Evolutionary conservation across 371 early-diverging fungal genomes (phyloP), one percentile per base, ranked within the genome.

Genomic region (Mycotypha africana): DNA sequence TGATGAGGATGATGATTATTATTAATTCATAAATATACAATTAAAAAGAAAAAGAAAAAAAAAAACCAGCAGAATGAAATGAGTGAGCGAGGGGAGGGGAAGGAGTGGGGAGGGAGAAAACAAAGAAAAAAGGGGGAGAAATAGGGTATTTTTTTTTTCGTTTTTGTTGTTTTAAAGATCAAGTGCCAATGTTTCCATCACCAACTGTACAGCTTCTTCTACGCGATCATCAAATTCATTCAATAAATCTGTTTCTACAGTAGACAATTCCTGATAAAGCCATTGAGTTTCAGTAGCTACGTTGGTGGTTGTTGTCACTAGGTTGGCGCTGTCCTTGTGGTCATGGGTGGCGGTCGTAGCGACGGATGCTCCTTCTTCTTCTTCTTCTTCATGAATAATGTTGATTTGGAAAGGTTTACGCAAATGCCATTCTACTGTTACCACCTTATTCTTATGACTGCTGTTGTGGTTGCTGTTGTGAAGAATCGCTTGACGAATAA

Each of bases 371-470:
- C 14, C 22, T 36, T 44, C 33, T 36, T 37, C 16, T 19, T n/a
- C 22, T 9, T 45, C 24, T 36, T 57, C 31, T 44, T 56, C 43
- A 35, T 44, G 58, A 19, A 53, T 35, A 25, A 58, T 31, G 20
- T 53, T 58, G 19, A 58, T 45, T 49, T 58, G 58, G 42, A 58
- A 58, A 10, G 58, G 58, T 42, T 49, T 48, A 26, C 58, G 58
- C n/a, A 58, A 40, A 17, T 58, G 52, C 58, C 58, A 58, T 26
- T 58, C 58, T 19, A 58, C 53, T 16, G 53, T 58, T 32, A 58
- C 31, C 4, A 38, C 34, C 8, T 48, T 28, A 17, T 49, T 30
- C 2, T 33, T 40, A 16, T 43, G 39, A 10, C 34, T 19, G 6
- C 23, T 33, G 17, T 46, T 40, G 15, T 21, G 28, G 3, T 10